A percentile compares a stretch with the other conserved stretches of the same genome.
Evolutionary conservation across 2,329 filamentous ascomycete species (phyloP).

Genomic region (Fusarium sp.): DNA sequence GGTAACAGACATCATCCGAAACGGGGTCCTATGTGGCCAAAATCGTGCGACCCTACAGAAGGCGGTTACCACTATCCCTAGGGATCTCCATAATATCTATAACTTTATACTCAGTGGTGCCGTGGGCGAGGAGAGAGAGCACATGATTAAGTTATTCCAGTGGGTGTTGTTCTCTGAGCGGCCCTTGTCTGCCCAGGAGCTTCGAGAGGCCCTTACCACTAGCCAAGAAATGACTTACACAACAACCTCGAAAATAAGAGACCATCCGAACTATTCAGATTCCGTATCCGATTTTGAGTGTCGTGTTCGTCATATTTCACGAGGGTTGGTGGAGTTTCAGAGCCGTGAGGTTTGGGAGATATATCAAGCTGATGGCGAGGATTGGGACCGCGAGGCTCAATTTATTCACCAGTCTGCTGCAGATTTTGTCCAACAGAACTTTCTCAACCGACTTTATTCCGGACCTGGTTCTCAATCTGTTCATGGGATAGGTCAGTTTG

Average conservation of each 20-base stretch:
- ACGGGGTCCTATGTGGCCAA: fast-evolving
- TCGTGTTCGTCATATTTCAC: neutral
- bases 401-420: constrained; percentile 4
- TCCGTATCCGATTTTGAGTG: fast-evolving
- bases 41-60: fast-evolving
- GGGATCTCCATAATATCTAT: neutral
- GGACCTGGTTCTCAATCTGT: too few relatives aligned
- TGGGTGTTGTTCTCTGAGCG: neutral
- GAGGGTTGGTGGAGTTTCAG: neutral
- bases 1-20: neutral
- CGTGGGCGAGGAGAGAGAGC: fast-evolving
- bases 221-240: neutral
- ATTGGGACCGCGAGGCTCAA: neutral
- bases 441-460: neutral
- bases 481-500: fast-evolving
- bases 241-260: neutral
- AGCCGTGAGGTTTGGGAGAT: neutral
- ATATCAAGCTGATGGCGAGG: neutral
- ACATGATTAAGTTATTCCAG: neutral
- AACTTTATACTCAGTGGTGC: neutral
- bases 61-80: neutral
- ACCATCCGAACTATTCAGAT: neutral
- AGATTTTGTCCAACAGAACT: neutral
- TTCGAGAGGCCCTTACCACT: neutral
- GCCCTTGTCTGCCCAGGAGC: neutral